These are phyloP conservation scores for Tetradesmus lagerheimii DNA, from an alignment of 139 green algal species.

Conservation along the genomic window DNA sequence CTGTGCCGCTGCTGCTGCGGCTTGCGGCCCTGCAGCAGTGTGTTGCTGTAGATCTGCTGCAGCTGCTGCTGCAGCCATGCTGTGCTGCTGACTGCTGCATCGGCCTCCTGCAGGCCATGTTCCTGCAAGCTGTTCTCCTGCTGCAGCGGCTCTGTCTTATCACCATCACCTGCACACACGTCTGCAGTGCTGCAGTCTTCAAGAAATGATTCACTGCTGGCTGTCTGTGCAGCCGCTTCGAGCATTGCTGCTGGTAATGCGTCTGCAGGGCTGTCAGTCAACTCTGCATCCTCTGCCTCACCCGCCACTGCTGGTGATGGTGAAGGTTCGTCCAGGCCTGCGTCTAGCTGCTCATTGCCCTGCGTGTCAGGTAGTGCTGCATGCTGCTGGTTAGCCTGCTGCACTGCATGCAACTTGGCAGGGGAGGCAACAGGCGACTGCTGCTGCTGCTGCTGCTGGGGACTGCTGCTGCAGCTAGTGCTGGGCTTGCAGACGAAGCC, in stretches of 20 bases:
- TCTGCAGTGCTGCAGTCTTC: background rate
- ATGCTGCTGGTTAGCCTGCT: background rate
- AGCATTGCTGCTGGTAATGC: background rate
- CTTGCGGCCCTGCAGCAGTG: slow-evolving; percentile 17
- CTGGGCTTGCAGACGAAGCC: background rate
- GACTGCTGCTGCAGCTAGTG: background rate
- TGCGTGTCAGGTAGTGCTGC: background rate
- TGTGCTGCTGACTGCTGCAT: background rate
- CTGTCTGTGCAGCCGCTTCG: no score
- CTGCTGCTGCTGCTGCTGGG: background rate
- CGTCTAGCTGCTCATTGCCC: background rate
- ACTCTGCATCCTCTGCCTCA: background rate
- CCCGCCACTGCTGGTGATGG: background rate
- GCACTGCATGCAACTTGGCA: background rate
- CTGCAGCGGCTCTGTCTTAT: background rate
- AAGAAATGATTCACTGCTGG: background rate
- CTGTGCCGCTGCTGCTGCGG: slow-evolving; percentile 34
- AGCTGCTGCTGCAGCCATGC: slow-evolving; percentile 34
- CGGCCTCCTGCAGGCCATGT: background rate
- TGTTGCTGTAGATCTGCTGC: slow-evolving; percentile 36
- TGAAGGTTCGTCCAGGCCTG: background rate
- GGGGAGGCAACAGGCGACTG: background rate
- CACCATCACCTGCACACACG: background rate
- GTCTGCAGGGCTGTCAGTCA: background rate
- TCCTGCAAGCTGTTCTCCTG: background rate